These are phyloP conservation scores for Diaporthe sp. DNA, from an alignment of 2,329 filamentous ascomycete genomes.

Conservation along the genomic window DNA sequence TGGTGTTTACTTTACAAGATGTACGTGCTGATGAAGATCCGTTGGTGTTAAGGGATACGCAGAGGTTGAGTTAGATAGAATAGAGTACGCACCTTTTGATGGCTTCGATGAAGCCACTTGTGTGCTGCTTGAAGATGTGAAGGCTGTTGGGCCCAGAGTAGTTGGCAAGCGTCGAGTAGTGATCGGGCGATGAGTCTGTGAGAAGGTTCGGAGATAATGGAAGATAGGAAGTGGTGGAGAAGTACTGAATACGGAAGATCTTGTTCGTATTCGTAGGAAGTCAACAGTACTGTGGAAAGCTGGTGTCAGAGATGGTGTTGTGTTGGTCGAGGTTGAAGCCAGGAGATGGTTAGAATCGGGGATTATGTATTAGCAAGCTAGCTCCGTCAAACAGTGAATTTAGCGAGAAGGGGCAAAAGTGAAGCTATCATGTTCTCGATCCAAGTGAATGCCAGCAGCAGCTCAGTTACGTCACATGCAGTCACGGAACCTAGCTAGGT, in stretches of 20 bases:
- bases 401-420: neutral
- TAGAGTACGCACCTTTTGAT: neutral
- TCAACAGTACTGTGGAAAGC: neutral
- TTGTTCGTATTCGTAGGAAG: neutral
- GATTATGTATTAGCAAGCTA: too few species aligned
- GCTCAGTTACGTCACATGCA: neutral
- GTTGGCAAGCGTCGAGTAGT: neutral
- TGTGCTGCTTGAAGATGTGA: neutral
- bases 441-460: neutral
- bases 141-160: neutral
- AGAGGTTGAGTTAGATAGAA: neutral
- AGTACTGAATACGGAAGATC: neutral
- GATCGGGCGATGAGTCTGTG: too few species aligned
- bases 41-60: neutral
- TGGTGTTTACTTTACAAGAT: neutral
- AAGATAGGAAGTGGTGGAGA: neutral
- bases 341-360: too few species aligned
- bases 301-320: neutral
- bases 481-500: too few species aligned
- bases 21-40: too few species aligned
- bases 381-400: neutral
- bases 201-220: neutral
- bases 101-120: too few species aligned
- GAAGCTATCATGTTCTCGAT: neutral
- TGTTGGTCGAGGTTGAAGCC: neutral